Conservation (phyloP, 2,329 filamentous ascomycete genomes). For the Fusarium transvaalense region DNA sequence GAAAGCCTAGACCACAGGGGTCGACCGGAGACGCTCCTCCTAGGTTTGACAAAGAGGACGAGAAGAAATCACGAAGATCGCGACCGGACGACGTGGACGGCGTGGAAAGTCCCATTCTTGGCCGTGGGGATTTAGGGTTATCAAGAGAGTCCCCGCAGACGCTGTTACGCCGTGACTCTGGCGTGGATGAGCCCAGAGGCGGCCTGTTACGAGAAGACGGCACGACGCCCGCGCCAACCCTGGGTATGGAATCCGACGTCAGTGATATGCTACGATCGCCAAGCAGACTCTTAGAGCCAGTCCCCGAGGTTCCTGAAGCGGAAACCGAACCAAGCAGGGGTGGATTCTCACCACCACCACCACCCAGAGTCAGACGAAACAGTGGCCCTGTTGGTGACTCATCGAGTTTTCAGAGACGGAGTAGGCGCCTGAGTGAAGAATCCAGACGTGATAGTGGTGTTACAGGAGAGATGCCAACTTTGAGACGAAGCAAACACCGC, state of each 20-base stretch:
- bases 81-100: conserved; percentile 47
- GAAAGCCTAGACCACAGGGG: conserved; percentile 4
- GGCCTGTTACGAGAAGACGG: conserved; percentile 52
- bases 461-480: conserved; percentile 58
- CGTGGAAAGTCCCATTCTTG: conserved; percentile 57
- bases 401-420: conserved; percentile 54
- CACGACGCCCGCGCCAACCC: conserved; percentile 41
- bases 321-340: conserved; percentile 51
- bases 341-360: conserved; percentile 18
- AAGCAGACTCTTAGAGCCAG: conserved; percentile 62
- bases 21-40: conserved; percentile 36
- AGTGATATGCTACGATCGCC: conserved; percentile 59
- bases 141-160: conserved; percentile 40
- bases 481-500: conserved; percentile 52
- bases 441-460: conserved; percentile 66
- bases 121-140: conserved; percentile 45
- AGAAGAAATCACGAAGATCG: conserved; percentile 43
- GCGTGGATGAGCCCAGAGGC: conserved; percentile 48
- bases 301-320: conserved; percentile 64
- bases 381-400: conserved; percentile 56
- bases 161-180: conserved; percentile 51
- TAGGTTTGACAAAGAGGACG: conserved; percentile 40
- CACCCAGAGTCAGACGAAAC: conserved; percentile 53
- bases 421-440: conserved; percentile 52
- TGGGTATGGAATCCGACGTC: conserved; percentile 46